Conservation (phyloP, 768 basidiomycete genomes). For the Dentipellis fragilis region DNA sequence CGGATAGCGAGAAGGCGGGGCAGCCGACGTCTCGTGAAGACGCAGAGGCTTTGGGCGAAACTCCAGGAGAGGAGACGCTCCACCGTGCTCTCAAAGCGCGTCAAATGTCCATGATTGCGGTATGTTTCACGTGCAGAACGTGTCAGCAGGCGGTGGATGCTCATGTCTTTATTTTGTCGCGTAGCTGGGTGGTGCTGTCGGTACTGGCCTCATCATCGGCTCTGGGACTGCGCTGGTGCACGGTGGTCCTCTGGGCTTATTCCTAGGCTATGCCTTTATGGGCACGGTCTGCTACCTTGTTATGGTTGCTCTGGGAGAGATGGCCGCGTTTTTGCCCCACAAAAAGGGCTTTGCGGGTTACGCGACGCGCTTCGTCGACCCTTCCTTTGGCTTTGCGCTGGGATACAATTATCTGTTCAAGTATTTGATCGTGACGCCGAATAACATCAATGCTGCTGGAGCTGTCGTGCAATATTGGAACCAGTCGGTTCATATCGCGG, state of each 20-base stretch:
- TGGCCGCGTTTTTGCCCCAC: constrained; percentile 37
- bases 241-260: constrained; percentile 43
- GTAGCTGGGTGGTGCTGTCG: constrained; percentile 25
- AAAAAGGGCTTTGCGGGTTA: constrained; percentile 51
- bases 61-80: constrained; percentile 20
- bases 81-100: constrained; percentile 24
- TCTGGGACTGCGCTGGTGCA: constrained; percentile 48
- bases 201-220: constrained; percentile 25
- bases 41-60: constrained; percentile 13
- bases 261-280: constrained; percentile 34
- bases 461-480: constrained; percentile 29
- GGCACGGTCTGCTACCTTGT: constrained; percentile 51
- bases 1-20: neutral
- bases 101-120: constrained; percentile 31
- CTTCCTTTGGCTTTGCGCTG: constrained; percentile 56
- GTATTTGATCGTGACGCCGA: constrained; percentile 54
- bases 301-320: constrained; percentile 37
- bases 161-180: no score
- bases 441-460: constrained; percentile 56
- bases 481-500: constrained; percentile 27
- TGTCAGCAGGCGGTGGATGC: neutral
- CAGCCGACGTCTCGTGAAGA: neutral
- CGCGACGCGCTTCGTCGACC: constrained; percentile 57
- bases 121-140: constrained; percentile 7
- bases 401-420: constrained; percentile 45